phyloP scores from a whole-genome alignment of 345 rosid species.

The Leavenworthia alabamica region DNA sequence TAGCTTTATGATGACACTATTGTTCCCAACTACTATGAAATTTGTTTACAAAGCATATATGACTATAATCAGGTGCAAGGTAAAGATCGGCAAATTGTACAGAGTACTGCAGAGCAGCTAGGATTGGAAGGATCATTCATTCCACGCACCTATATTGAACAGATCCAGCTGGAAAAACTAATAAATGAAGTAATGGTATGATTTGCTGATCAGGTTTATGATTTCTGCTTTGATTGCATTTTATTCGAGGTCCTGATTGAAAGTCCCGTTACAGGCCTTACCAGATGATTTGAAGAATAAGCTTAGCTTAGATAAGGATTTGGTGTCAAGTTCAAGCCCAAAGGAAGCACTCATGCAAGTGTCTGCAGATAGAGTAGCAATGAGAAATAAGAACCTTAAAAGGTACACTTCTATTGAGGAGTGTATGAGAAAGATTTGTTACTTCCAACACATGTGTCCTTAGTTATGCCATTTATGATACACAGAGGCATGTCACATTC shows the following conservation, averaged over 20 bases:
- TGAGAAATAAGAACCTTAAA: conserved; percentile 62
- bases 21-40: neutral
- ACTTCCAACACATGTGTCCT: conserved; percentile 14
- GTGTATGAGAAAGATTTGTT: conserved; percentile 22
- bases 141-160: conserved; percentile 86
- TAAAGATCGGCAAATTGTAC: conserved; percentile 64
- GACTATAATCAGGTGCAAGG: conserved; percentile 81
- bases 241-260: conserved; percentile 13
- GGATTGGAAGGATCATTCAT: conserved; percentile 74
- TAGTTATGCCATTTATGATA: conserved; percentile 23
- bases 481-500: conserved; percentile 86
- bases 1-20: neutral
- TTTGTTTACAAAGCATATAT: neutral
- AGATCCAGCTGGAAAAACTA: conserved; percentile 82
- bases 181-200: conserved; percentile 85
- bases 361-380: conserved; percentile 59
- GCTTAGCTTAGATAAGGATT: conserved; percentile 82
- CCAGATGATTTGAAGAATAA: conserved; percentile 78
- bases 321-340: conserved; percentile 86
- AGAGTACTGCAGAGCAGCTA: conserved; percentile 60
- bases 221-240: neutral
- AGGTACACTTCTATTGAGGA: conserved; percentile 43
- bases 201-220: neutral
- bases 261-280: conserved; percentile 45
- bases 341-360: conserved; percentile 66